Percentiles rank a stretch among this genome's conserved stretches.
Evolutionary conservation across 73 alveolate genomes (phyloP).

Genomic region (Urostyla sp.): DNA sequence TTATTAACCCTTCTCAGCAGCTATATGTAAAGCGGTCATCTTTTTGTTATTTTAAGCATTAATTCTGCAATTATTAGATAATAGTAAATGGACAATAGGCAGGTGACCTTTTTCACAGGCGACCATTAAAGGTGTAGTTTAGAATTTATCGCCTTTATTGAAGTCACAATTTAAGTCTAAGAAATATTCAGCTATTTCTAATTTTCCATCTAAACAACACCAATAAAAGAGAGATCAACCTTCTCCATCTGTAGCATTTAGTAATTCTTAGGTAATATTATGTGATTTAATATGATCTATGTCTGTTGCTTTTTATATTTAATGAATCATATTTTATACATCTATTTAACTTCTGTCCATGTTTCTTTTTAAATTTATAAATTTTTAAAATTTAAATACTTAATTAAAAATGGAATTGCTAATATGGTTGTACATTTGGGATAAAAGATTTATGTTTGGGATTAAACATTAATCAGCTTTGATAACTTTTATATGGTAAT

Average conservation of each 20-base stretch:
- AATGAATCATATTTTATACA: constrained; percentile 24
- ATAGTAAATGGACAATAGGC: constrained; percentile 52
- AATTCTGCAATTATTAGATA: constrained; percentile 23
- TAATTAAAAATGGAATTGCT: constrained; percentile 28
- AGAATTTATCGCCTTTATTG: not conserved
- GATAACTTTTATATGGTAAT: constrained; percentile 9
- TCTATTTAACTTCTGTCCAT: constrained; percentile 10
- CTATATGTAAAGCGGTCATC: constrained; percentile 44
- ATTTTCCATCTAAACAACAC: constrained; percentile 50
- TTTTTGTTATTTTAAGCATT: constrained; percentile 28
- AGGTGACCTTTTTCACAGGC: constrained; percentile 57
- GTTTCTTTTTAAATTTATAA: constrained; percentile 3
- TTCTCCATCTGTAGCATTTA: constrained; percentile 40
- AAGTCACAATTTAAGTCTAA: constrained; percentile 9
- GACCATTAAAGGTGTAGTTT: constrained; percentile 35
- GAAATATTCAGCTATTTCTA: constrained; percentile 57
- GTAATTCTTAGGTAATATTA: constrained; percentile 18
- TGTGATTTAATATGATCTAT: constrained; percentile 30
- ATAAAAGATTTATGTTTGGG: constrained; percentile 11
- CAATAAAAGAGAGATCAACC: constrained; percentile 35
- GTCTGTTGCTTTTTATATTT: constrained; percentile 47
- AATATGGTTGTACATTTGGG: constrained; percentile 51
- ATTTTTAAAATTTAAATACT: no score
- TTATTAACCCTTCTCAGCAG: constrained; percentile 45
- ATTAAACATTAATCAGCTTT: constrained; percentile 7